Conservation (phyloP, 1,139 yeast genomes). For the Geotrichum klebahnii region DNA sequence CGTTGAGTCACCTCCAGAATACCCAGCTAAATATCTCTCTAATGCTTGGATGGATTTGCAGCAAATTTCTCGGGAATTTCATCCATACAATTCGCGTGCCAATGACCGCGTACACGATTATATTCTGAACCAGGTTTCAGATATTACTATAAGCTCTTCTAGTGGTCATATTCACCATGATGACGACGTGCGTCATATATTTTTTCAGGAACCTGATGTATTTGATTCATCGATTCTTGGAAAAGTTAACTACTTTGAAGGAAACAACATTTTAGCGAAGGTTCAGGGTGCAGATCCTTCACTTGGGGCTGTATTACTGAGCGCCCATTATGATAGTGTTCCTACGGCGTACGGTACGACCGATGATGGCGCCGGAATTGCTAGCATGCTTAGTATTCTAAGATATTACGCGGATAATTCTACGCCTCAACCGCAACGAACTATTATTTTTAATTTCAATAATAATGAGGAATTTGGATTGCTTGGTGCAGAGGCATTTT, state of each 20-base stretch:
- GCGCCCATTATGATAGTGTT: slow-evolving; percentile 88
- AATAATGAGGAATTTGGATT: slow-evolving; percentile 89
- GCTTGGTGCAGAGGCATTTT: slow-evolving; percentile 73
- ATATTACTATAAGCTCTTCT: slow-evolving; percentile 32
- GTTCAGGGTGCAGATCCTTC: slow-evolving; percentile 57
- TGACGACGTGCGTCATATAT: slow-evolving; percentile 46
- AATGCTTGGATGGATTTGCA: slow-evolving; percentile 69
- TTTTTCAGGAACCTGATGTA: slow-evolving; percentile 49
- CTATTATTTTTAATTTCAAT: slow-evolving; percentile 78
- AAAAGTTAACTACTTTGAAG: slow-evolving; percentile 65
- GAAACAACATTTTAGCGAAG: slow-evolving; percentile 70
- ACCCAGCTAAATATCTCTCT: slow-evolving; percentile 37
- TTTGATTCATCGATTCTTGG: slow-evolving; percentile 44
- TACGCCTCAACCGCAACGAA: slow-evolving; percentile 56
- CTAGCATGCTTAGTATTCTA: slow-evolving; percentile 69
- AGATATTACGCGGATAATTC: slow-evolving; percentile 45
- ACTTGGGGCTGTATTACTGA: slow-evolving; percentile 64
- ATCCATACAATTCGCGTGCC: slow-evolving; percentile 72
- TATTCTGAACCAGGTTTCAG: slow-evolving; percentile 46
- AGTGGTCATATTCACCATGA: slow-evolving; percentile 50
- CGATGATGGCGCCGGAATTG: slow-evolving; percentile 92
- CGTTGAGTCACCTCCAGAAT: slow-evolving; percentile 23
- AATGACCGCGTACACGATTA: slow-evolving; percentile 75
- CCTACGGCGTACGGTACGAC: slow-evolving; percentile 86
- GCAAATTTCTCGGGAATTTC: slow-evolving; percentile 58